Percentiles rank a stretch among this genome's conserved stretches.
These are phyloP conservation scores for Dicorynia guianensis DNA, from an alignment of 306 rosid genomes.

Conservation along the genomic window DNA sequence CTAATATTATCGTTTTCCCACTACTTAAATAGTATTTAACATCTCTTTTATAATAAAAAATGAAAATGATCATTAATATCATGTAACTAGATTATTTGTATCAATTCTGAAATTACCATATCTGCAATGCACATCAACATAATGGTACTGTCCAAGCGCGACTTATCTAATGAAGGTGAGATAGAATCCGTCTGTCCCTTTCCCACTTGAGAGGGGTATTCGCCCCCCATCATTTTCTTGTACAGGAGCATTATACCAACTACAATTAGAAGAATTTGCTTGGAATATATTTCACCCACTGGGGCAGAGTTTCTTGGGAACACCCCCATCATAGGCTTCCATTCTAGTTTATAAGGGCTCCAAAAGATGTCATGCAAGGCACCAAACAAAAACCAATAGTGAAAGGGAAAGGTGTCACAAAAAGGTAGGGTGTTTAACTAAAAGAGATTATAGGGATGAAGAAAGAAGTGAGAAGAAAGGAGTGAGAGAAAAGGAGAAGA, in stretches of 20 bases:
- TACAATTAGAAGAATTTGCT: constrained; percentile 24
- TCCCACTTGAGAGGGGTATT: constrained; percentile 11
- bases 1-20: no score
- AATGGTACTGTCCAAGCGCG: neutral
- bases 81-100: no score
- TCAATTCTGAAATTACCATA: no score
- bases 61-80: no score
- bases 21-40: no score
- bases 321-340: constrained; percentile 24
- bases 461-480: constrained; percentile 36
- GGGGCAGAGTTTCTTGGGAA: constrained; percentile 30
- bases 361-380: constrained; percentile 45
- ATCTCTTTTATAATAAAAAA: no score
- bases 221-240: neutral
- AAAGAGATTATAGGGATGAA: constrained; percentile 48
- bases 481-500: constrained; percentile 49
- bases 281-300: constrained; percentile 1
- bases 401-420: constrained; percentile 66
- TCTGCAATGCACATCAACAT: no score
- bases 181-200: neutral
- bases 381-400: constrained; percentile 39
- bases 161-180: neutral
- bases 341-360: constrained; percentile 7
- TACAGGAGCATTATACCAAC: neutral
- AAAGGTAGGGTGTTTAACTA: constrained; percentile 55